Evolutionary conservation across 2,329 filamentous ascomycete species (phyloP).

Genomic region (Endocalyx cinctus): DNA sequence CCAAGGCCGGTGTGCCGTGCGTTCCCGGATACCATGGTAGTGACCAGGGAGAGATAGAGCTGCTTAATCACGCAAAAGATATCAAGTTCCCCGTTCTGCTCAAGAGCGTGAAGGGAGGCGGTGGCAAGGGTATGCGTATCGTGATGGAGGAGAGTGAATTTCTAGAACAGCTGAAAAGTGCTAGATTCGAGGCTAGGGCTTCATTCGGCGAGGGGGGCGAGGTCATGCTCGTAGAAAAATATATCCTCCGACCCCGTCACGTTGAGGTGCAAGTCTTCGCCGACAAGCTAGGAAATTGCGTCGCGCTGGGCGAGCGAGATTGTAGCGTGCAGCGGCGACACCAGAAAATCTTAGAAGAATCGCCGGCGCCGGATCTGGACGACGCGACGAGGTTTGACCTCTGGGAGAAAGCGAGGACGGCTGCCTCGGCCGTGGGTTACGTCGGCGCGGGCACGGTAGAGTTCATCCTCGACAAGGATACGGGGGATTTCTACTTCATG

Average conservation of each 20-base stretch:
- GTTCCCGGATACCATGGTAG: constrained; percentile 92
- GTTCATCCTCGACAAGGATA: constrained; percentile 82
- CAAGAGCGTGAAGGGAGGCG: constrained; percentile 77
- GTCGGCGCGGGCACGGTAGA: constrained; percentile 88
- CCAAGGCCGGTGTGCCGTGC: constrained; percentile 86
- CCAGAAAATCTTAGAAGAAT: constrained; percentile 89
- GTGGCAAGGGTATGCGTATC: constrained; percentile 80
- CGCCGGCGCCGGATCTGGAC: constrained; percentile 67
- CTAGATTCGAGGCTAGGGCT: constrained; percentile 69
- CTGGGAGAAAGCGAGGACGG: constrained; percentile 62
- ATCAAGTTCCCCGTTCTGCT: constrained; percentile 66
- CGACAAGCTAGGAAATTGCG: constrained; percentile 71
- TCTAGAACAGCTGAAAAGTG: constrained; percentile 62
- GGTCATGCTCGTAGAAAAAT: constrained; percentile 80
- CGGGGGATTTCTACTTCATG: constrained; percentile 76
- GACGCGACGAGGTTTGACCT: constrained; percentile 55
- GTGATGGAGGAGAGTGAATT: constrained; percentile 67
- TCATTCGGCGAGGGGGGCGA: constrained; percentile 77
- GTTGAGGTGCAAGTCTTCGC: constrained; percentile 91
- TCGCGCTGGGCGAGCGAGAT: constrained; percentile 83
- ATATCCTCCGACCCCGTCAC: constrained; percentile 73
- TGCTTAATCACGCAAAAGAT: constrained; percentile 66
- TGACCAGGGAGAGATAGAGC: constrained; percentile 65
- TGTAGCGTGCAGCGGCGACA: constrained; percentile 84
- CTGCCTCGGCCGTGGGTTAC: constrained; percentile 73